These are phyloP conservation scores for Drechslerella dactyloides DNA, from an alignment of 2,329 filamentous ascomycete species.

Conservation along the genomic window DNA sequence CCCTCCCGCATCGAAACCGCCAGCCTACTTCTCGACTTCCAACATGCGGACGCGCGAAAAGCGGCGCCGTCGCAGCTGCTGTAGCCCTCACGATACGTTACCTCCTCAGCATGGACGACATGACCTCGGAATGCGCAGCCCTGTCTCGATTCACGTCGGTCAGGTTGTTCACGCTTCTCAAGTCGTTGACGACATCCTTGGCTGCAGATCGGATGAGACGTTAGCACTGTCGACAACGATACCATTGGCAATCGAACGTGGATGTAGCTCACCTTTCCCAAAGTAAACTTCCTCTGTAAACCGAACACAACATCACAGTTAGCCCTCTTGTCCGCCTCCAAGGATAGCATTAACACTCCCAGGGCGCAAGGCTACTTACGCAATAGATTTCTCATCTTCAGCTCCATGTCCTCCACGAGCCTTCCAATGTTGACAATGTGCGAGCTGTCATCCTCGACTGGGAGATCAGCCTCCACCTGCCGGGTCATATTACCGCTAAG, in stretches of 20 bases:
- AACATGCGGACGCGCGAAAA: neutral
- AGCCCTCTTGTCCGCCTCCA: constrained; percentile 20
- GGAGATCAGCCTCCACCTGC: constrained; percentile 89
- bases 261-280: constrained; percentile 68
- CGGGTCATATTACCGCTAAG: constrained; percentile 97
- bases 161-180: constrained; percentile 77
- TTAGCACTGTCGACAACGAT: constrained; percentile 9
- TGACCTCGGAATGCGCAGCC: constrained; percentile 86
- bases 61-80: neutral
- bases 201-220: constrained; percentile 60
- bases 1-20: neutral
- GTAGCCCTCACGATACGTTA: constrained; percentile 21
- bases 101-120: constrained; percentile 64
- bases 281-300: constrained; percentile 89
- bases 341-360: constrained; percentile 50
- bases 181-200: constrained; percentile 94
- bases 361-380: constrained; percentile 60
- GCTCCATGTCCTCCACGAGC: constrained; percentile 98
- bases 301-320: constrained; percentile 8
- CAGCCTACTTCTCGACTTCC: neutral
- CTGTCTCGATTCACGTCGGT: constrained; percentile 84
- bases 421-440: constrained; percentile 92
- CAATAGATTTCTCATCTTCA: constrained; percentile 97
- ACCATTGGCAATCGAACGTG: neutral
- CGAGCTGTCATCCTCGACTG: constrained; percentile 85